phyloP scores from a whole-genome alignment of 345 rosid species.

The Pelargonium nanum region DNA sequence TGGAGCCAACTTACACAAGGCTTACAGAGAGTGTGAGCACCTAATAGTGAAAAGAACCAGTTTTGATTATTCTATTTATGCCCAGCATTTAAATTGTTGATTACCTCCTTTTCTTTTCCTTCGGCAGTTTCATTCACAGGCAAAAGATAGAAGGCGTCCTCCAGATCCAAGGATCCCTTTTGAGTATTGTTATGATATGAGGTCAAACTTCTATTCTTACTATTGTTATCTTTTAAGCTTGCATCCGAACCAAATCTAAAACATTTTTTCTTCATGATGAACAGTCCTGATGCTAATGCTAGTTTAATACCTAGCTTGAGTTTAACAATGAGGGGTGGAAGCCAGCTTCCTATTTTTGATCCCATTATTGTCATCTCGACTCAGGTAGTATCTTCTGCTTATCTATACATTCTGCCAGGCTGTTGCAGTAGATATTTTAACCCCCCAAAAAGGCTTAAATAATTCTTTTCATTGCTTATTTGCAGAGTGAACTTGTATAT shows the following conservation, averaged over 20 bases:
- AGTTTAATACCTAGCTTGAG: constrained; percentile 61
- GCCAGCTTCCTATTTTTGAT: constrained; percentile 49
- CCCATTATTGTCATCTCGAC: constrained; percentile 64
- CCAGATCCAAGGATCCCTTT: constrained; percentile 69
- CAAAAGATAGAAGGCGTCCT: constrained; percentile 42
- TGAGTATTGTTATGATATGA: constrained; percentile 70
- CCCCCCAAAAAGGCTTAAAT: constrained; percentile 1
- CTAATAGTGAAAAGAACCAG: constrained; percentile 2
- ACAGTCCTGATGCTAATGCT: constrained; percentile 51
- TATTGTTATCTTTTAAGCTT: not conserved
- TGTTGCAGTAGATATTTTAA: not conserved
- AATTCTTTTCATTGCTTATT: not conserved
- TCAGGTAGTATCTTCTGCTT: constrained; percentile 24
- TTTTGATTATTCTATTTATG: not conserved
- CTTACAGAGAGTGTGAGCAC: constrained; percentile 51
- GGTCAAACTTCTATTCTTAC: constrained; percentile 19
- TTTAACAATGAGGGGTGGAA: constrained; percentile 62
- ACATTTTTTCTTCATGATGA: constrained; percentile 12
- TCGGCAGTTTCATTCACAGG: constrained; percentile 66
- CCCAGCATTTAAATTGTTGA: not conserved
- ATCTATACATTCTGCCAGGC: not conserved
- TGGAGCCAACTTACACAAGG: constrained; percentile 43
- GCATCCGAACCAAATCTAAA: constrained; percentile 3
- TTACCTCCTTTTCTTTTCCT: constrained; percentile 10
- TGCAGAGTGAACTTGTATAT: constrained; percentile 51